phyloP scores from a whole-genome alignment of 768 basidiomycete genomes.

The Amanita brunnescens region DNA sequence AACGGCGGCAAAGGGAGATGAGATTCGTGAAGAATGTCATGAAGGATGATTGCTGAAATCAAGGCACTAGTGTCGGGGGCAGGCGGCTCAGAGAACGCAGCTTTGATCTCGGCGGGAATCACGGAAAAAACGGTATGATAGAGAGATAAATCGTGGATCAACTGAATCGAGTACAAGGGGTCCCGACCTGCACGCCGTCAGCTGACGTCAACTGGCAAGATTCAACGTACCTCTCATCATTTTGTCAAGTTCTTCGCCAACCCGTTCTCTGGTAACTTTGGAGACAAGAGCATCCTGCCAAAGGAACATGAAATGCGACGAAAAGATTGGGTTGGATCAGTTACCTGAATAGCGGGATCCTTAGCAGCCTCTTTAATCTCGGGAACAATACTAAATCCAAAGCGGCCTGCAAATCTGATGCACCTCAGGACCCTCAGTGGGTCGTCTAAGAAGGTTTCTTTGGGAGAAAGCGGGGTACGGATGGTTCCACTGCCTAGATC shows the following conservation, averaged over 20 bases:
- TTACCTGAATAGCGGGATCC: slow-evolving; percentile 57
- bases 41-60: slow-evolving; percentile 50
- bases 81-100: slow-evolving; percentile 36
- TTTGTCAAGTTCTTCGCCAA: slow-evolving; percentile 88
- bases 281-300: slow-evolving; percentile 53
- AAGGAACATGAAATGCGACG: slow-evolving; percentile 3
- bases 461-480: slow-evolving; percentile 81
- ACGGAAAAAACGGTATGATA: slow-evolving; percentile 57
- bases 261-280: slow-evolving; percentile 86
- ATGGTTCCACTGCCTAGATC: slow-evolving; percentile 75
- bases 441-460: slow-evolving; percentile 88
- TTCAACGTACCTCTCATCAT: slow-evolving; percentile 73
- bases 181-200: slow-evolving; percentile 44
- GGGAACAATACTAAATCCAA: slow-evolving; percentile 69
- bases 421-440: slow-evolving; percentile 89
- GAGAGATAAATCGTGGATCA: slow-evolving; percentile 68
- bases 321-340: slow-evolving; percentile 16
- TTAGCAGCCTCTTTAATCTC: slow-evolving; percentile 57
- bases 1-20: slow-evolving; percentile 28
- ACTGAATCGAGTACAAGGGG: slow-evolving; percentile 62
- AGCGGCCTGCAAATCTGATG: slow-evolving; percentile 85
- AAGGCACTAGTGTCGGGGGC: slow-evolving; percentile 36
- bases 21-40: slow-evolving; percentile 29
- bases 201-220: slow-evolving; percentile 1
- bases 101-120: slow-evolving; percentile 35